phyloP scores from a whole-genome alignment of 192 early-diverging fungal species.

The Globomyces pollinis-pini region DNA sequence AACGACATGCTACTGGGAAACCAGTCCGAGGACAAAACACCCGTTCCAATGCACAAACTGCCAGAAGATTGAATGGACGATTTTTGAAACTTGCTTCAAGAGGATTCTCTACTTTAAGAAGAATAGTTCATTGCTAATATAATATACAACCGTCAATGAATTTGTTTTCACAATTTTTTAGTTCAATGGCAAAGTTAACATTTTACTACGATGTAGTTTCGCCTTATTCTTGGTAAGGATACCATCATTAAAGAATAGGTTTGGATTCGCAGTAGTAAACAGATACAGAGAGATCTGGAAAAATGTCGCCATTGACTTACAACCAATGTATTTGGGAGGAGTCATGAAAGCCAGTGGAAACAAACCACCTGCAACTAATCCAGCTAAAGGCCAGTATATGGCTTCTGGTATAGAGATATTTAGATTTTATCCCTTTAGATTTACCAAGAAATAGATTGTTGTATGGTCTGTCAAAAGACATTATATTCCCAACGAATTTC shows the following conservation, averaged over 20 bases:
- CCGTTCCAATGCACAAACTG: constrained; percentile 76
- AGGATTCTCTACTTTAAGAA: constrained; percentile 2
- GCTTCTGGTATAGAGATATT: not conserved
- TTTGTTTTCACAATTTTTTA: no score
- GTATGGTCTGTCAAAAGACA: constrained; percentile 2
- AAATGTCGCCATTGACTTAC: constrained; percentile 16
- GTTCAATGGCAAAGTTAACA: not conserved
- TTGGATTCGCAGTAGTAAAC: constrained; percentile 14
- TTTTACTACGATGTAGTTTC: constrained; percentile 25
- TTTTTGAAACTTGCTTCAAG: not conserved
- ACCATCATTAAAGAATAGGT: not conserved
- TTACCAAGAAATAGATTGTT: not conserved
- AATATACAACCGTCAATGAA: no score
- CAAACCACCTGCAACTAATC: constrained; percentile 30
- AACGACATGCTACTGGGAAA: constrained; percentile 74
- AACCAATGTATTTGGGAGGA: constrained; percentile 31
- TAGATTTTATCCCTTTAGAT: not conserved
- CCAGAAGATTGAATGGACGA: constrained; percentile 68
- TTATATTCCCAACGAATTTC: constrained; percentile 18
- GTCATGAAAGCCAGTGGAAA: constrained; percentile 26
- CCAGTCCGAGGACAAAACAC: constrained; percentile 89
- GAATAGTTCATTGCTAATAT: no score
- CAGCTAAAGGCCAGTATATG: constrained; percentile 28
- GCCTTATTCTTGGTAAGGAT: constrained; percentile 12
- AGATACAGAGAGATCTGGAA: constrained; percentile 19